phyloP scores from a whole-genome alignment of 2,329 filamentous ascomycete genomes.

The Aureobasidium mangrovei region DNA sequence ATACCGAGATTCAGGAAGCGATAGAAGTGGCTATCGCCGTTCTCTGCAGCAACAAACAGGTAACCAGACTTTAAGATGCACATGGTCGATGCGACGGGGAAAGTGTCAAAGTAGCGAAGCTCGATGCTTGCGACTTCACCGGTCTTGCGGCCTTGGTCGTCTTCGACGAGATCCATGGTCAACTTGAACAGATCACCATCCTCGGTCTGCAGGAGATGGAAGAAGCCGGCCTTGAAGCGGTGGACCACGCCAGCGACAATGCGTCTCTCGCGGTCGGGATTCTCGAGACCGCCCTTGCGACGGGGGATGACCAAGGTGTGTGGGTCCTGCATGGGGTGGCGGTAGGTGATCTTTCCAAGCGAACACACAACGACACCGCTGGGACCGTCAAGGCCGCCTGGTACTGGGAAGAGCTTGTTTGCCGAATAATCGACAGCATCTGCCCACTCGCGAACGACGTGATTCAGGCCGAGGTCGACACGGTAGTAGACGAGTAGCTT shows the following conservation, averaged over 20 bases:
- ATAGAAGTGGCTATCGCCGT: constrained; percentile 89
- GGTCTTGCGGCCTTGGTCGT: constrained; percentile 66
- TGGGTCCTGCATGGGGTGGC: constrained; percentile 88
- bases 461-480: constrained; percentile 90
- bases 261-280: constrained; percentile 78
- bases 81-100: constrained; percentile 77
- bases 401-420: constrained; percentile 87
- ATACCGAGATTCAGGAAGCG: constrained; percentile 96
- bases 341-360: constrained; percentile 89
- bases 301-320: constrained; percentile 85
- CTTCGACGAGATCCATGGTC: constrained; percentile 81
- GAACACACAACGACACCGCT: constrained; percentile 93
- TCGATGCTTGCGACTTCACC: constrained; percentile 75
- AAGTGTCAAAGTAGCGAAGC: constrained; percentile 97
- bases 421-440: constrained; percentile 86
- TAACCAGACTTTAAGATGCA: constrained; percentile 95
- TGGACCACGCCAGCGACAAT: constrained; percentile 95
- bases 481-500: constrained; percentile 96
- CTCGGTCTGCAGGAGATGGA: constrained; percentile 91
- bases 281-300: constrained; percentile 77
- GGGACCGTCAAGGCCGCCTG: constrained; percentile 84
- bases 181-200: constrained; percentile 98
- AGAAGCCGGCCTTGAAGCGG: constrained; percentile 88
- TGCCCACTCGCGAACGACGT: constrained; percentile 94
- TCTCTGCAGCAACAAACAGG: constrained; percentile 84